phyloP scores from a whole-genome alignment of 1,139 yeast species.

The Yamadazyma epiphylla region DNA sequence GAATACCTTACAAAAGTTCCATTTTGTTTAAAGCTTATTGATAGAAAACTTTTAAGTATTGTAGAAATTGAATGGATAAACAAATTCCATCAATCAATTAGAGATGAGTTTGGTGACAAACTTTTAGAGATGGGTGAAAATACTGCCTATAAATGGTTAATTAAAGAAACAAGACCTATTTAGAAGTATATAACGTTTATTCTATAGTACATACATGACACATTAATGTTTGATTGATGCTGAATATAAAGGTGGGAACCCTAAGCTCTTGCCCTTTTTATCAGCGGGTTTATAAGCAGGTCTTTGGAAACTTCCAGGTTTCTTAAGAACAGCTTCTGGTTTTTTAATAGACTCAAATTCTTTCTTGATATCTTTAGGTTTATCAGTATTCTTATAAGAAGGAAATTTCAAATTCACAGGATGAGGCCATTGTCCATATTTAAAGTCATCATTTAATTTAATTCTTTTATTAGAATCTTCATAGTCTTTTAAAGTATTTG shows the following conservation, averaged over 20 bases:
- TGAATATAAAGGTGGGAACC: slow-evolving; percentile 24
- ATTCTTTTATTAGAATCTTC: slow-evolving; percentile 4
- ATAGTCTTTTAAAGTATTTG: slow-evolving; percentile 2
- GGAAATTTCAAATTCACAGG: slow-evolving; percentile 12
- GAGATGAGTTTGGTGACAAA: slow-evolving; percentile 31
- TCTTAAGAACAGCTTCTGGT: slow-evolving; percentile 30
- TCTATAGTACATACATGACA: slow-evolving; percentile 5
- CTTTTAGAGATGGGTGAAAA: slow-evolving; percentile 35
- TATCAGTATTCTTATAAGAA: slow-evolving; percentile 9
- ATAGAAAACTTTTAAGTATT: slow-evolving; percentile 26
- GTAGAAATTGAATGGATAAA: slow-evolving; percentile 53
- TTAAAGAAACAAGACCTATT: slow-evolving; percentile 33
- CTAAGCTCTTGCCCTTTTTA: slow-evolving; percentile 20
- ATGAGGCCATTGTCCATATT: slow-evolving; percentile 1
- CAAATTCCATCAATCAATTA: slow-evolving; percentile 37
- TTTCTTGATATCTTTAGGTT: slow-evolving; percentile 6
- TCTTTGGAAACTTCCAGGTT: slow-evolving; percentile 51
- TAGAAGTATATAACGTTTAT: slow-evolving; percentile 7
- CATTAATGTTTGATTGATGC: slow-evolving; percentile 19
- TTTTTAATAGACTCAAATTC: slow-evolving; percentile 1
- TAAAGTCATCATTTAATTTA: slow-evolving; percentile 3
- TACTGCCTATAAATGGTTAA: slow-evolving; percentile 38
- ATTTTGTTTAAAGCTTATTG: slow-evolving; percentile 46
- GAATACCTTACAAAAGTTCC: slow-evolving; percentile 54
- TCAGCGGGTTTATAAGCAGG: slow-evolving; percentile 18